Conservation (phyloP, 2,329 filamentous ascomycete species). For the Parascedosporium putredinis region DNA sequence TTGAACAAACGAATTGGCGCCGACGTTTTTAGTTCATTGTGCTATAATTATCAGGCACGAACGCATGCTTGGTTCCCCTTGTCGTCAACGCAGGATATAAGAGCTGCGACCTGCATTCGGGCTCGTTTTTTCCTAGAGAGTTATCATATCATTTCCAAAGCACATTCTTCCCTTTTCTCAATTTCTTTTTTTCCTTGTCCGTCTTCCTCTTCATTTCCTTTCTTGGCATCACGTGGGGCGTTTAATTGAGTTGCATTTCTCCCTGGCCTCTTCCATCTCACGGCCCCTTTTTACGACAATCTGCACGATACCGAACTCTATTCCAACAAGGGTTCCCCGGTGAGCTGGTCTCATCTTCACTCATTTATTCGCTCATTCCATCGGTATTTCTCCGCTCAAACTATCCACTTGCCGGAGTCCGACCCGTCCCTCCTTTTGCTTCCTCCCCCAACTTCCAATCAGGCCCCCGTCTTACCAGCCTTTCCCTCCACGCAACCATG, state of each 20-base stretch:
- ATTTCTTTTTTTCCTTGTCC: background rate
- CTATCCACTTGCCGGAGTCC: no score
- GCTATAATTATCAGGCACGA: background rate
- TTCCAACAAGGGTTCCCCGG: background rate
- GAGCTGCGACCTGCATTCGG: background rate
- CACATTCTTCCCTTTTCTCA: background rate
- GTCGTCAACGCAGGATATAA: background rate
- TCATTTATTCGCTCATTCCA: background rate
- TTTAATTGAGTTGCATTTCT: constrained; percentile 16
- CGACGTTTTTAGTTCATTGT: background rate
- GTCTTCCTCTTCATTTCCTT: background rate
- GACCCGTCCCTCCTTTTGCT: no score
- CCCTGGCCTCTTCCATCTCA: background rate
- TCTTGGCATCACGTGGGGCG: background rate
- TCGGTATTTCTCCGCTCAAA: background rate
- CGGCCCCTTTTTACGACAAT: background rate
- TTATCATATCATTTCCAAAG: background rate
- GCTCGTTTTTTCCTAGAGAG: background rate
- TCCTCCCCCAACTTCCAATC: no score
- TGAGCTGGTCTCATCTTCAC: constrained; percentile 6
- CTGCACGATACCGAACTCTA: background rate
- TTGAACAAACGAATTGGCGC: background rate
- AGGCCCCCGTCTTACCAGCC: background rate
- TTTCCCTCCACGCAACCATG: constrained; percentile 14
- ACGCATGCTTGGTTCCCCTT: background rate